phyloP scores from a whole-genome alignment of 2,329 filamentous ascomycete species.

The Beauveria pseudobassiana region DNA sequence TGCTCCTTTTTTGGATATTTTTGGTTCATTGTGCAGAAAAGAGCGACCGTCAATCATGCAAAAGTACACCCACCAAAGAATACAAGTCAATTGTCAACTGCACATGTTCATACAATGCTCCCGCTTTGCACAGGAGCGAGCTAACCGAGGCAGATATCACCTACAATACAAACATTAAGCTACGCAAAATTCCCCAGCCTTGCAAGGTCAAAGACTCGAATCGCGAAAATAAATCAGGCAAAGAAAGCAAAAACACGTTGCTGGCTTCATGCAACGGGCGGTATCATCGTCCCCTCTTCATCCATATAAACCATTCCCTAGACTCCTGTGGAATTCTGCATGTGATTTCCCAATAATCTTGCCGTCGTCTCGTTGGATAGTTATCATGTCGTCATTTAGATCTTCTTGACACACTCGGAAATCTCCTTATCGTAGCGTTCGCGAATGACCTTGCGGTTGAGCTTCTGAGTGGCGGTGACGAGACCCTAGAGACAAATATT shows the following conservation, averaged over 20 bases:
- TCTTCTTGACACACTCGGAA: constrained; percentile 29
- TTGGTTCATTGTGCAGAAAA: too few relatives aligned
- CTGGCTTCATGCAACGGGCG: constrained; percentile 9
- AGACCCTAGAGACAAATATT: constrained; percentile 36
- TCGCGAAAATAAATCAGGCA: not conserved
- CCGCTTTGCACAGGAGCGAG: not conserved
- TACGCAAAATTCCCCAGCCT: constrained; percentile 6
- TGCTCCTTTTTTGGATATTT: too few relatives aligned
- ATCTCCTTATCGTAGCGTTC: constrained; percentile 46
- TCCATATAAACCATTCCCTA: not conserved
- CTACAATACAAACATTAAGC: constrained; percentile 12
- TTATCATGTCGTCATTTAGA: not conserved
- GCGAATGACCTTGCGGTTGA: constrained; percentile 46
- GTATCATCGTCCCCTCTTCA: constrained; percentile 14
- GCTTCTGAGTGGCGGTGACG: constrained; percentile 55
- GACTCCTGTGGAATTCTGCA: constrained; percentile 2
- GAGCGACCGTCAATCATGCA: too few relatives aligned
- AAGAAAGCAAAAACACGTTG: constrained; percentile 11
- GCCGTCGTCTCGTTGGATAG: not conserved
- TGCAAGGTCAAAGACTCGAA: not conserved
- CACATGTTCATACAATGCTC: constrained; percentile 7
- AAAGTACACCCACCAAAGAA: too few relatives aligned
- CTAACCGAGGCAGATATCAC: not conserved
- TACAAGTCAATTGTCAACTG: not conserved
- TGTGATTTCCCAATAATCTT: not conserved